These are phyloP conservation scores for Diaporthe nobilis DNA, from an alignment of 2,329 filamentous ascomycete species.

Conservation along the genomic window DNA sequence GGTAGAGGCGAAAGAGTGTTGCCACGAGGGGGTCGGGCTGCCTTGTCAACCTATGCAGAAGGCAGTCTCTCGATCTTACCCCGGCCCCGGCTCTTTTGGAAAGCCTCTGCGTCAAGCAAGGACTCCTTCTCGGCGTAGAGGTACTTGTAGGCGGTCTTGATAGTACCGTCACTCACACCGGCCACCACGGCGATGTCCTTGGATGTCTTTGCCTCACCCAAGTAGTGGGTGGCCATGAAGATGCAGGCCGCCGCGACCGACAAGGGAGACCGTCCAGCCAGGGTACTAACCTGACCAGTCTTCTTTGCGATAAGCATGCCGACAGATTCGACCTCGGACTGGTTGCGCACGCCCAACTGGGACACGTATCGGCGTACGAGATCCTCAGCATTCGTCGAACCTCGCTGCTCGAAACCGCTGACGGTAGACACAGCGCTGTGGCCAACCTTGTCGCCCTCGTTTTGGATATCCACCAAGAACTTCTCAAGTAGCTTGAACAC, in stretches of 20 bases:
- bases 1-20: not conserved
- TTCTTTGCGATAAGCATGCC: slow-evolving; percentile 83
- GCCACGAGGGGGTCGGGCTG: not conserved
- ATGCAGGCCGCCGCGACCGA: slow-evolving; percentile 96
- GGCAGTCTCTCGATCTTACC: slow-evolving; percentile 82
- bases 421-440: slow-evolving; percentile 69
- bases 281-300: slow-evolving; percentile 81
- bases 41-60: slow-evolving; percentile 43
- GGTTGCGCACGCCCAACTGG: slow-evolving; percentile 79
- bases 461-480: slow-evolving; percentile 84
- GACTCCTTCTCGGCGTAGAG: slow-evolving; percentile 72
- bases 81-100: slow-evolving; percentile 60
- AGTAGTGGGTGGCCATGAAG: slow-evolving; percentile 92
- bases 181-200: slow-evolving; percentile 89
- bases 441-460: slow-evolving; percentile 67
- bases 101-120: slow-evolving; percentile 38
- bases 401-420: slow-evolving; percentile 80
- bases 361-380: slow-evolving; percentile 93
- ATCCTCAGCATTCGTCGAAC: slow-evolving; percentile 84
- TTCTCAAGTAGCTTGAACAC: slow-evolving; percentile 95
- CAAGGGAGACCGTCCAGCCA: slow-evolving; percentile 93
- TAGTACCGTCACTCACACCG: slow-evolving; percentile 95
- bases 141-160: slow-evolving; percentile 94
- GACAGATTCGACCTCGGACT: slow-evolving; percentile 83
- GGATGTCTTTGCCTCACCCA: slow-evolving; percentile 83